Percentiles rank a stretch among this genome's conserved stretches.
Evolutionary conservation across 2,329 filamentous ascomycete genomes (phyloP).

Genomic region (Tympanopsis confertula): DNA sequence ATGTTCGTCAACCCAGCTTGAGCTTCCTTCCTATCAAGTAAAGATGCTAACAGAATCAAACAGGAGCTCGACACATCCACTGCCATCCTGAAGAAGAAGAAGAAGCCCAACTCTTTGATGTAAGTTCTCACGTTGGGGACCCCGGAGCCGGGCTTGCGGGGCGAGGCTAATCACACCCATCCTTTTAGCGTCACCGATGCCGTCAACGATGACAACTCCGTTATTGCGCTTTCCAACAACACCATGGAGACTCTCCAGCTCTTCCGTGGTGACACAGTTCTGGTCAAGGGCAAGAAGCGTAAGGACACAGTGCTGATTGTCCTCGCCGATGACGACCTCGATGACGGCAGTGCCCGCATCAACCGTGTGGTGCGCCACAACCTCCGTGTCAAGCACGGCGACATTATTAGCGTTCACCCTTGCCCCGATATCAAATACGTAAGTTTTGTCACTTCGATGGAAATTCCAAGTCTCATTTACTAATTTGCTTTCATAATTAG

Average conservation of each 20-base stretch:
- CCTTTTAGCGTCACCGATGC: constrained; percentile 81
- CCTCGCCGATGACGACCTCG: constrained; percentile 90
- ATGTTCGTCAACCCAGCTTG: constrained; percentile 41
- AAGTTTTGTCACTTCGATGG: constrained; percentile 26
- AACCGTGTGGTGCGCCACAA: constrained; percentile 99
- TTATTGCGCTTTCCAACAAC: constrained; percentile 94
- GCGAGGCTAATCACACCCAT: constrained; percentile 7
- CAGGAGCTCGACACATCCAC: constrained; percentile 86
- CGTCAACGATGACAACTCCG: constrained; percentile 98
- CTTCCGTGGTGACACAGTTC: constrained; percentile 95
- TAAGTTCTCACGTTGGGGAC: constrained; percentile 30
- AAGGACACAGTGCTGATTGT: constrained; percentile 98
- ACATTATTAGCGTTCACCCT: constrained; percentile 91
- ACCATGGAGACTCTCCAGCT: constrained; percentile 98
- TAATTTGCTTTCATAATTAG: constrained; percentile 30
- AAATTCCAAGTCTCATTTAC: background rate
- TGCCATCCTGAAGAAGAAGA: constrained; percentile 99
- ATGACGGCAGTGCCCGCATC: constrained; percentile 92
- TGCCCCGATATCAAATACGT: constrained; percentile 99
- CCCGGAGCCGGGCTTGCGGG: constrained; percentile 3
- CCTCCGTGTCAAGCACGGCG: constrained; percentile 93
- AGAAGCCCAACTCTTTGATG: constrained; percentile 99
- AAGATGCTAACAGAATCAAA: constrained; percentile 18
- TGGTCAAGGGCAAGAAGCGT: constrained; percentile 98
- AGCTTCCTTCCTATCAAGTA: constrained; percentile 7